phyloP scores from a whole-genome alignment of 192 early-diverging fungal genomes.

The Coemansia sp. region DNA sequence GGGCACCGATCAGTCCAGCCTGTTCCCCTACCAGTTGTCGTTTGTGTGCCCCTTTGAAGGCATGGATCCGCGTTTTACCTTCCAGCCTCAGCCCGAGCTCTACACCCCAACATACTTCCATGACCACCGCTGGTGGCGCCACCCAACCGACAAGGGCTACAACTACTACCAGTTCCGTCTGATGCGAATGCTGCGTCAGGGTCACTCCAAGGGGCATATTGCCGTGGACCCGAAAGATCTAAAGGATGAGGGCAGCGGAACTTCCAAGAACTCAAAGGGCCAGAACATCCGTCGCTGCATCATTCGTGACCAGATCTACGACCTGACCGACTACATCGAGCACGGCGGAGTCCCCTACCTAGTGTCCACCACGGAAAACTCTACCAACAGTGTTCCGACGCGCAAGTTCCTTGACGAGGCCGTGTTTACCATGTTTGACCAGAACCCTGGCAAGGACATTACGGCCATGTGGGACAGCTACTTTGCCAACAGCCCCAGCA shows the following conservation, averaged over 20 bases:
- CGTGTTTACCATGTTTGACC: constrained; percentile 67
- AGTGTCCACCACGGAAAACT: constrained; percentile 44
- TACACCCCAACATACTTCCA: constrained; percentile 67
- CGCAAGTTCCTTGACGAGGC: constrained; percentile 62
- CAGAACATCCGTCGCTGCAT: constrained; percentile 62
- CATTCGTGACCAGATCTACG: constrained; percentile 71
- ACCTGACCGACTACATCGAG: constrained; percentile 69
- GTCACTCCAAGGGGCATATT: constrained; percentile 68
- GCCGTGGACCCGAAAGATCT: constrained; percentile 64
- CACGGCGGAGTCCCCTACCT: constrained; percentile 48
- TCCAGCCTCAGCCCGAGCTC: constrained; percentile 53
- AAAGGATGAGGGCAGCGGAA: constrained; percentile 54
- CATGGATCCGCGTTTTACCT: constrained; percentile 59
- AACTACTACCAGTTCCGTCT: constrained; percentile 73
- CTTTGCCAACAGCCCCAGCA: constrained; percentile 48
- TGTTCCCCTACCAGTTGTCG: constrained; percentile 72
- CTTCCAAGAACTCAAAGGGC: constrained; percentile 38
- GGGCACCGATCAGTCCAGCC: constrained; percentile 63
- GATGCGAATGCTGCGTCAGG: constrained; percentile 60
- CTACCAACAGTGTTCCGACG: constrained; percentile 42
- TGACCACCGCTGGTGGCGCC: constrained; percentile 69
- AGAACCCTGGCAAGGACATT: constrained; percentile 67
- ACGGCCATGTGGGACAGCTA: constrained; percentile 61
- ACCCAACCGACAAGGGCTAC: constrained; percentile 59
- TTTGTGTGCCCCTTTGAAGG: constrained; percentile 60